A percentile compares a stretch with the other conserved stretches of the same genome.
These are phyloP conservation scores for Pestalotiopsis fici DNA, from an alignment of 2,329 filamentous ascomycete genomes.

Conservation along the genomic window DNA sequence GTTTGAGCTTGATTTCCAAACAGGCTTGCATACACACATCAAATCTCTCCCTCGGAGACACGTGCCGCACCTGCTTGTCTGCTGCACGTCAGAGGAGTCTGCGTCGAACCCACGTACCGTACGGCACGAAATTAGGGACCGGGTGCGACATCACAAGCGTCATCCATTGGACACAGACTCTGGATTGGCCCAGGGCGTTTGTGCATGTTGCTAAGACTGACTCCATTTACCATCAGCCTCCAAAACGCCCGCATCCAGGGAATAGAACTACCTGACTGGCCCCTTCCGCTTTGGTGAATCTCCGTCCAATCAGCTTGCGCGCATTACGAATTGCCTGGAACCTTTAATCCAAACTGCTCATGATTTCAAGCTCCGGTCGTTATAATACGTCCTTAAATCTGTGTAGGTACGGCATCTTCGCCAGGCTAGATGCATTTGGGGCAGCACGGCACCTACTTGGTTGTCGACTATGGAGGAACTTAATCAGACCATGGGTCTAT, in stretches of 20 bases:
- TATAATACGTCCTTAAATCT: background rate
- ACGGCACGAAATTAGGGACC: background rate
- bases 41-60: background rate
- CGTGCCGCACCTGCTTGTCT: background rate
- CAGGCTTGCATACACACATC: background rate
- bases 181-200: background rate
- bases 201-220: background rate
- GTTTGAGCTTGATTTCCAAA: background rate
- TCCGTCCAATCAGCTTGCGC: slow-evolving; percentile 2
- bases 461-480: background rate
- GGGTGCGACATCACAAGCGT: background rate
- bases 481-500: slow-evolving; percentile 26
- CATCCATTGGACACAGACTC: background rate
- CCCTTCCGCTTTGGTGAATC: slow-evolving; percentile 1
- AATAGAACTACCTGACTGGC: background rate
- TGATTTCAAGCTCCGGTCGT: slow-evolving; percentile 4
- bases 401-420: background rate
- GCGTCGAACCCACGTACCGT: background rate
- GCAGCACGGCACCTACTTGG: background rate
- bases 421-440: slow-evolving; percentile 1
- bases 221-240: background rate
- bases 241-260: background rate
- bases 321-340: slow-evolving; percentile 6
- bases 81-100: background rate
- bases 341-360: background rate